Percentiles rank a stretch among this genome's conserved stretches.
phyloP scores from a whole-genome alignment of 768 basidiomycete species.

The Naganishia randhawae region DNA sequence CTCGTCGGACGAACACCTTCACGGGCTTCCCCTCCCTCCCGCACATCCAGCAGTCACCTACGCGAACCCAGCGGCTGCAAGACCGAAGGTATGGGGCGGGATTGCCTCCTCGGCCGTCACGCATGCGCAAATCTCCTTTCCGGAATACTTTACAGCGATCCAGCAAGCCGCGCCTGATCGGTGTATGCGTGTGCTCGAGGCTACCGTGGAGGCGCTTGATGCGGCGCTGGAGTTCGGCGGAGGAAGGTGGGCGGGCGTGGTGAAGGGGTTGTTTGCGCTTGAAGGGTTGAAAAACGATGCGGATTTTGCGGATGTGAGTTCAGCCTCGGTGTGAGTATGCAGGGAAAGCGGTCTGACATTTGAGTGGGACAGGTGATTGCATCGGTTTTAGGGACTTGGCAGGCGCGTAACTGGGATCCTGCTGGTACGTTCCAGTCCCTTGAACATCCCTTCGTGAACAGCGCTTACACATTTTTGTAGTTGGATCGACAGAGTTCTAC shows the following conservation, averaged over 20 bases:
- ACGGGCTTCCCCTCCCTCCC: background rate
- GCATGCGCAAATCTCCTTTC: slow-evolving; percentile 73
- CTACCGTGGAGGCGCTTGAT: slow-evolving; percentile 38
- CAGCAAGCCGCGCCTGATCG: slow-evolving; percentile 62
- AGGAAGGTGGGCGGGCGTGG: slow-evolving; percentile 52
- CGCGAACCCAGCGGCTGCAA: background rate
- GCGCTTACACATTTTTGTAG: slow-evolving; percentile 23
- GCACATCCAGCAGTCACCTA: slow-evolving; percentile 17
- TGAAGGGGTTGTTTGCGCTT: slow-evolving; percentile 76
- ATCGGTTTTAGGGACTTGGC: slow-evolving; percentile 58
- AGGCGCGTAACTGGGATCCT: slow-evolving; percentile 83
- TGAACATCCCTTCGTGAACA: background rate
- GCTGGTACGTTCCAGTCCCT: slow-evolving; percentile 52
- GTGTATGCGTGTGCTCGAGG: slow-evolving; percentile 37
- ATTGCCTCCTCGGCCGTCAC: slow-evolving; percentile 76
- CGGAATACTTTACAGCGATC: slow-evolving; percentile 79
- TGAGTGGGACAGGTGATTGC: slow-evolving; percentile 26
- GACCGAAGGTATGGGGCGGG: slow-evolving; percentile 76
- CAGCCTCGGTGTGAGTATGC: background rate
- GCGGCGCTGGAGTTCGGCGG: slow-evolving; percentile 34
- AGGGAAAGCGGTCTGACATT: background rate
- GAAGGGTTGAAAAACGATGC: slow-evolving; percentile 58
- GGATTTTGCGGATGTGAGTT: slow-evolving; percentile 52
- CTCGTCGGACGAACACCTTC: background rate
- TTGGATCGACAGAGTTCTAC: slow-evolving; percentile 43